phyloP scores from a whole-genome alignment of 1,139 yeast species.

The Scheffersomyces quercinus region DNA sequence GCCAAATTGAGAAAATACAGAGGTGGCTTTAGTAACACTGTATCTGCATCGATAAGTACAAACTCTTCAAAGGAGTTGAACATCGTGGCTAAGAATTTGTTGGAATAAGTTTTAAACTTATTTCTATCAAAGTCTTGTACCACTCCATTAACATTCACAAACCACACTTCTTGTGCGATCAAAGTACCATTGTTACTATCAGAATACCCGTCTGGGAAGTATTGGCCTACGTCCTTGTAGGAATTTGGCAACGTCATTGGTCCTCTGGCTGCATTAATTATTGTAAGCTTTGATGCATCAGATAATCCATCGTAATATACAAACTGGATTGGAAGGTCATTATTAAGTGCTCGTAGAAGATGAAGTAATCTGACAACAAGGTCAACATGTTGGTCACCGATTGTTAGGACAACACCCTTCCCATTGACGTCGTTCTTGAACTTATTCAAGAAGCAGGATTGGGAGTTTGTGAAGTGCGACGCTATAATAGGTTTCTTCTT shows the following conservation, averaged over 20 bases:
- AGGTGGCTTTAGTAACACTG: constrained; percentile 19
- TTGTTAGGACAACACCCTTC: constrained; percentile 37
- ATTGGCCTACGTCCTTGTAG: too few species aligned
- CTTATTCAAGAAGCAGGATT: background rate
- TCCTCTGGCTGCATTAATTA: constrained; percentile 19
- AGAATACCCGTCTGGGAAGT: constrained; percentile 17
- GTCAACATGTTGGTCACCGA: constrained; percentile 28
- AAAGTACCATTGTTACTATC: constrained; percentile 21
- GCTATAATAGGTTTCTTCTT: constrained; percentile 4
- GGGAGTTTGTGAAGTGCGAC: background rate
- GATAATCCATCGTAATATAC: constrained; percentile 22
- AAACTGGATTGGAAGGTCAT: constrained; percentile 38
- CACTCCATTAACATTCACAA: constrained; percentile 40
- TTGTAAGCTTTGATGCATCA: constrained; percentile 19
- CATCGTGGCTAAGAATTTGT: constrained; percentile 47
- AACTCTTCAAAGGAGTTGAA: constrained; percentile 22
- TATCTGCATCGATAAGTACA: constrained; percentile 20
- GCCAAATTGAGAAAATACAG: constrained; percentile 12
- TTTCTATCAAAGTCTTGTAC: constrained; percentile 25
- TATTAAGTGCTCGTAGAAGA: constrained; percentile 29
- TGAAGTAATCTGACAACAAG: constrained; percentile 29
- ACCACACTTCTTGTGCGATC: constrained; percentile 43
- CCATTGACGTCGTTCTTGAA: constrained; percentile 24
- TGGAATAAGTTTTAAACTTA: constrained; percentile 40
- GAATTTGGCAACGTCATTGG: too few species aligned